Conservation (phyloP, 345 rosid species). For the Eucalyptus sp. region DNA sequence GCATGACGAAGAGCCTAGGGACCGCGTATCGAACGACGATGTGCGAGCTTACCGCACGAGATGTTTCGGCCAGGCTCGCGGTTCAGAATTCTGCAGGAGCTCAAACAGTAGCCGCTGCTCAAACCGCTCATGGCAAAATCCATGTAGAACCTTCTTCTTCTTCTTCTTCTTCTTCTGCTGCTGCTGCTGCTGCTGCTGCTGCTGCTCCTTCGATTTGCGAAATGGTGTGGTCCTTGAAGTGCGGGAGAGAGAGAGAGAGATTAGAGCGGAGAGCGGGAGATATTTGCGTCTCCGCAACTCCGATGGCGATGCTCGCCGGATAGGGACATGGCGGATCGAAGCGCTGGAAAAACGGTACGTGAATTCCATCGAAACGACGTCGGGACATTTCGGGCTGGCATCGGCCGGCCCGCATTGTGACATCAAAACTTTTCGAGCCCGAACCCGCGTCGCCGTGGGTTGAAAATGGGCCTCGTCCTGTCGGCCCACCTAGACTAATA, state of each 20-base stretch:
- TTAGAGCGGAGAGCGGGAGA: background rate
- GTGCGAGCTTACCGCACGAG: background rate
- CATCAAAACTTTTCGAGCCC: background rate
- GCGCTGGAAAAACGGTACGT: background rate
- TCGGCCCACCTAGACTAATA: background rate
- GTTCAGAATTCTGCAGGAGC: background rate
- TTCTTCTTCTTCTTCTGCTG: background rate
- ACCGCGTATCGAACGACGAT: background rate
- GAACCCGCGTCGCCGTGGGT: background rate
- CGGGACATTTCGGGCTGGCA: background rate
- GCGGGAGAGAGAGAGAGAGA: background rate
- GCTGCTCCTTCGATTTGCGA: background rate
- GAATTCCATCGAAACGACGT: background rate
- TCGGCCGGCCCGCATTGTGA: background rate
- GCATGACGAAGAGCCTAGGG: background rate
- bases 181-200: background rate
- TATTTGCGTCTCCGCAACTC: background rate
- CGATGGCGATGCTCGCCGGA: background rate
- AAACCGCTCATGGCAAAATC: background rate
- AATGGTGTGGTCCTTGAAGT: background rate
- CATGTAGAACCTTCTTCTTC: background rate
- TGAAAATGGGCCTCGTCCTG: background rate
- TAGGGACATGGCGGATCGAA: background rate
- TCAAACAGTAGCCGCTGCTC: background rate
- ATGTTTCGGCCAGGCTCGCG: background rate